These are phyloP conservation scores for Linnemannia exigua DNA, from an alignment of 192 early-diverging fungal species.

Conservation along the genomic window DNA sequence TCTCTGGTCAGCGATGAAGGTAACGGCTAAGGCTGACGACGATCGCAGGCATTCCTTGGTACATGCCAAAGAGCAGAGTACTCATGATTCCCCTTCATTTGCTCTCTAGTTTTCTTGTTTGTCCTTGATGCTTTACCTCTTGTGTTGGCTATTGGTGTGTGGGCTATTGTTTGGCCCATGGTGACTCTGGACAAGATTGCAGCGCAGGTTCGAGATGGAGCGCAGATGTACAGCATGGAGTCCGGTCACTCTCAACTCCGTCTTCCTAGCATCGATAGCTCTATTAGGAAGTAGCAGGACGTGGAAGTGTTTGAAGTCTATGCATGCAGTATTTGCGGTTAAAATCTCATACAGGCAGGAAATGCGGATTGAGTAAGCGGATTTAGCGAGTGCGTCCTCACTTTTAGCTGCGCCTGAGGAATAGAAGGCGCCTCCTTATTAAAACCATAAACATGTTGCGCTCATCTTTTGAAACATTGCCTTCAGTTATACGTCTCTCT, in stretches of 20 bases:
- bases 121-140: constrained; percentile 15
- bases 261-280: no score
- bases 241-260: no score
- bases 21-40: background rate
- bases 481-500: background rate
- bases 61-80: background rate
- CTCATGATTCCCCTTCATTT: background rate
- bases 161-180: constrained; percentile 29
- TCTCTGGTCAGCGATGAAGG: constrained; percentile 27
- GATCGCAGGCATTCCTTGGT: background rate
- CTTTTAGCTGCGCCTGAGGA: no score
- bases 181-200: constrained; percentile 7
- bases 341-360: no score
- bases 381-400: no score
- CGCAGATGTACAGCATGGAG: background rate
- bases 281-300: no score
- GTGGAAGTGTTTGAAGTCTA: no score
- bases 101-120: constrained; percentile 25
- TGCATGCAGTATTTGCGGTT: no score
- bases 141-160: no score
- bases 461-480: background rate
- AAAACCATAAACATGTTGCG: no score
- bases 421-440: no score
- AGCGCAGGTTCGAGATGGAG: background rate
- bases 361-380: no score